Base-by-base conservation (phyloP, 2,329 filamentous ascomycete species). In the Rutstroemia sp. region DNA sequence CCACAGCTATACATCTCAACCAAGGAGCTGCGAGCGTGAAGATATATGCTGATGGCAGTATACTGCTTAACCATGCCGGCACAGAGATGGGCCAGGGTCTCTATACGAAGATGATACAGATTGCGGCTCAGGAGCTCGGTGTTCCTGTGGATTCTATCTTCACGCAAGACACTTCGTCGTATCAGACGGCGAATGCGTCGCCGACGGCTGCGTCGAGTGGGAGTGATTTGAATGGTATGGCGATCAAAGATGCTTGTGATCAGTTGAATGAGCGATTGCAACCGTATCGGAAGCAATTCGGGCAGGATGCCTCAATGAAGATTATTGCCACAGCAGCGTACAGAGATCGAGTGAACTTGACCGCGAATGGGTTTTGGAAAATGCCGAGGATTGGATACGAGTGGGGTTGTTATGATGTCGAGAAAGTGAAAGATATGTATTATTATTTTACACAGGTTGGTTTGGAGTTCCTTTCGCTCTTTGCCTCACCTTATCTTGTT, bases 71-170 rank as follows among this genome's bases (percentile, higher is more conserved):
- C 1, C 92, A 97, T 65, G 92, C 92, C 50, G 92, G 92, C 58
- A 95, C 90, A 0, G 92, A 97, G 72, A 97, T 97, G 92, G 92
- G 92, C 7, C 92, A 97, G 72, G 92, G 64, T 5, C 77, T 97
- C 4, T 88, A 97, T 73, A 97, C 92, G 12, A 97, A 97, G 75
- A 95, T 97, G 84, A 86, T 82, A 42, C 92, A 94, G 79, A 89
- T 97, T 58, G 89, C 91, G 0, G 92, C 92, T 0, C 88, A 97
- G 73, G 89, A 92, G 1, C 82, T 97, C 2, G 73, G 81, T 38
- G 86, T 96, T 0, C 89, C 92, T 0, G 77, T 91, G 53, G 84
- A 88, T 23, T 79, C 81, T 58, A 88, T 97, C 58, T 89, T 87
- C 74, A 95, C 96, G 64, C 91, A 89, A 2, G 92, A 97, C 68